These are phyloP conservation scores for Phialocephala subalpina DNA, from an alignment of 2,329 filamentous ascomycete genomes.

Conservation along the genomic window DNA sequence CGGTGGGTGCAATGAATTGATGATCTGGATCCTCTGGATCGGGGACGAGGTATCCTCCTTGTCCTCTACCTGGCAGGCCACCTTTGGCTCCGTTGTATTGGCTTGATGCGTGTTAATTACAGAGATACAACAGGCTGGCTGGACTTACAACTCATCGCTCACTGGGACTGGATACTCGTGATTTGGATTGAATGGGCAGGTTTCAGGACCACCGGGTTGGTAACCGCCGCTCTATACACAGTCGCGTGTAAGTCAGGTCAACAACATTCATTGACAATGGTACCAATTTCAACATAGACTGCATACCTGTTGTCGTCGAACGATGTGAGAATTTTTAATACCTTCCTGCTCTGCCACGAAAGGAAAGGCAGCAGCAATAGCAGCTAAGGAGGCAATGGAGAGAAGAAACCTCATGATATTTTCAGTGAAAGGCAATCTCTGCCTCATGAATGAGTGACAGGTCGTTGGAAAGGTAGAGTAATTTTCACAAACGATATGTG, in stretches of 20 bases:
- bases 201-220: constrained; percentile 32
- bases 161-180: constrained; percentile 37
- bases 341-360: constrained; percentile 45
- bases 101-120: constrained; percentile 32
- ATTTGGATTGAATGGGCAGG: constrained; percentile 48
- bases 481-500: too few relatives aligned
- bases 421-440: background rate
- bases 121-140: constrained; percentile 42
- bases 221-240: constrained; percentile 42
- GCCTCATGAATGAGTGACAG: too few relatives aligned
- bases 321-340: constrained; percentile 24
- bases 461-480: too few relatives aligned
- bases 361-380: constrained; percentile 45
- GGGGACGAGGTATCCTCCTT: constrained; percentile 53
- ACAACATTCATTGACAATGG: too few relatives aligned
- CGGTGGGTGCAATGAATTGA: constrained; percentile 33
- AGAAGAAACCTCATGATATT: constrained; percentile 36
- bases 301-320: background rate
- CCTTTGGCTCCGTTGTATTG: constrained; percentile 54
- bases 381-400: constrained; percentile 25
- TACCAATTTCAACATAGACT: too few relatives aligned
- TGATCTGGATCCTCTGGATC: constrained; percentile 43
- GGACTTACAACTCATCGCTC: constrained; percentile 21
- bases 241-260: too few relatives aligned
- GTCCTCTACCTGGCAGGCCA: constrained; percentile 49